phyloP scores from a whole-genome alignment of 441 rosid species.

The Gossypium trilobum region DNA sequence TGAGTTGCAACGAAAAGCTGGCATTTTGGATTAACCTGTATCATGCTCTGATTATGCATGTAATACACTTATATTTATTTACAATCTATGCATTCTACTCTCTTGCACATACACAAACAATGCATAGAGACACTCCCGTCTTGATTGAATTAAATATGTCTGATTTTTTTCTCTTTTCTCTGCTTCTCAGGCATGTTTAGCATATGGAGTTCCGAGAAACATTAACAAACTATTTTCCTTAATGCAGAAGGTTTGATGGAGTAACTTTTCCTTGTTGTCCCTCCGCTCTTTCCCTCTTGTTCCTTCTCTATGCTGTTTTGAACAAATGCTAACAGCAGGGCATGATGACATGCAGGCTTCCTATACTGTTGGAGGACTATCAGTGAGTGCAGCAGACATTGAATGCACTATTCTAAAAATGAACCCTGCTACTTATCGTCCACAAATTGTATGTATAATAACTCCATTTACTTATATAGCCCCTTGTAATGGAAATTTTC shows the following conservation, averaged over 20 bases:
- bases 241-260: slow-evolving; percentile 52
- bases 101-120: background rate
- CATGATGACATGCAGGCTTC: slow-evolving; percentile 41
- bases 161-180: slow-evolving; percentile 8
- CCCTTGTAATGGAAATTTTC: background rate
- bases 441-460: slow-evolving; percentile 44
- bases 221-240: slow-evolving; percentile 49
- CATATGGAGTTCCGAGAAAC: slow-evolving; percentile 59
- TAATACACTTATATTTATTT: slow-evolving; percentile 20
- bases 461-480: slow-evolving; percentile 6
- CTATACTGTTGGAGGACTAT: slow-evolving; percentile 55
- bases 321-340: slow-evolving; percentile 13
- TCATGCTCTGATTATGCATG: slow-evolving; percentile 72
- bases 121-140: background rate
- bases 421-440: slow-evolving; percentile 55
- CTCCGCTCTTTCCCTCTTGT: background rate
- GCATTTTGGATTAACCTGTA: slow-evolving; percentile 72
- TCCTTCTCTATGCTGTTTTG: background rate
- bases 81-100: slow-evolving; percentile 1
- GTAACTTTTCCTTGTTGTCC: slow-evolving; percentile 2
- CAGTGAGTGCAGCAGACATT: slow-evolving; percentile 53
- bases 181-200: slow-evolving; percentile 54
- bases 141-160: background rate
- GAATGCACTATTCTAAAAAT: slow-evolving; percentile 51
- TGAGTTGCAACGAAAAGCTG: slow-evolving; percentile 47